phyloP scores from a whole-genome alignment of 768 basidiomycete genomes.

The Mycena amicta region DNA sequence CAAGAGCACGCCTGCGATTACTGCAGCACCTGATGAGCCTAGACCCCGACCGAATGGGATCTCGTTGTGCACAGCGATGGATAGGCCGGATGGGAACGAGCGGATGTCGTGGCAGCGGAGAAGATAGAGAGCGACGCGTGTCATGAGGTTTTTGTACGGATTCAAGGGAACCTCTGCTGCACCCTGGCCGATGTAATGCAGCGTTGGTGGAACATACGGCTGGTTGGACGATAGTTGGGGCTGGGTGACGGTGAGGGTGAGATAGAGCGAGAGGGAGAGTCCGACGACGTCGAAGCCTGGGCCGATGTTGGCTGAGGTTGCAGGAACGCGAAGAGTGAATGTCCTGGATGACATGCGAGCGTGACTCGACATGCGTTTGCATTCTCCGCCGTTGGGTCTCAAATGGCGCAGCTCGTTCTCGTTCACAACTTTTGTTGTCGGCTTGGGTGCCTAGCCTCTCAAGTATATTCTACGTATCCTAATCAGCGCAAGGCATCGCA shows the following conservation, averaged over 20 bases:
- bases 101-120: conserved; percentile 83
- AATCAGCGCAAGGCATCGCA: conserved; percentile 35
- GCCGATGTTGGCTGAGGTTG: conserved; percentile 98
- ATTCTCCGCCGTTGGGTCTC: conserved; percentile 44
- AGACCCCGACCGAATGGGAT: conserved; percentile 98
- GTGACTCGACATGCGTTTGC: neutral
- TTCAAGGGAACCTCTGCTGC: conserved; percentile 89
- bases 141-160: conserved; percentile 95
- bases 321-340: conserved; percentile 84
- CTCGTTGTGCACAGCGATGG: conserved; percentile 82
- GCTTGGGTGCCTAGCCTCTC: conserved; percentile 41
- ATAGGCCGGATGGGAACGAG: conserved; percentile 75
- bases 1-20: conserved; percentile 93
- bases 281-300: conserved; percentile 99
- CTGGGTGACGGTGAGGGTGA: conserved; percentile 61
- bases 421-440: conserved; percentile 57
- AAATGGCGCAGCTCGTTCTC: conserved; percentile 61
- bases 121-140: conserved; percentile 96
- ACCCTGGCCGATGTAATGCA: conserved; percentile 88
- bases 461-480: neutral
- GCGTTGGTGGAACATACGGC: conserved; percentile 53
- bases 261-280: conserved; percentile 87
- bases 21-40: conserved; percentile 98
- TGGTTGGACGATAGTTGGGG: conserved; percentile 31
- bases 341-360: conserved; percentile 10